Base-by-base conservation (phyloP, 208 protist species). In the Trypanosoma lewisi region DNA sequence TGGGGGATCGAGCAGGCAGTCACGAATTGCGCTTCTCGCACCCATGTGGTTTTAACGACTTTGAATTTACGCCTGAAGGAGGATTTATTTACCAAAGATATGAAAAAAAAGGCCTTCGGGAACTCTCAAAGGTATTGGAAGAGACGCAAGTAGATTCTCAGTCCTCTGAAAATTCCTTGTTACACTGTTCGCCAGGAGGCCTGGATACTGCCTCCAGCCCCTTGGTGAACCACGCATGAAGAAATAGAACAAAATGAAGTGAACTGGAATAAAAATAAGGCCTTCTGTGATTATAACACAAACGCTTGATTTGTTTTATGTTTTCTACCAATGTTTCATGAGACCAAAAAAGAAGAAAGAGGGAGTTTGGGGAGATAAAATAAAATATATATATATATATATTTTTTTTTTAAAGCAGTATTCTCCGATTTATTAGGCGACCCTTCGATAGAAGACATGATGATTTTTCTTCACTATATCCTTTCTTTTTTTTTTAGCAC, bases 21-120 rank as follows among this genome's bases (percentile, higher is more conserved):
- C 31, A 61, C 54, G 54, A 27, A 17, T 69, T 69, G 31, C 4
- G 45, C 12, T 69, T 62, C 55, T 62, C 63, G 16, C 63, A 69
- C 37, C 63, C 63, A 12, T 62, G 41, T 36, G 63, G 63, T 34
- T 55, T 69, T 21, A 69, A 69, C 34, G 63, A 69, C 28, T 69
- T 69, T 55, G 52, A 69, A 27, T 69, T 56, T 48, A 47, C 52
- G 19, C 52, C 12, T 14, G 21, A 62, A 37, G 63, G 62, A 14
- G 63, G 63, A 16, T 69, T 69, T 28, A 48, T 61, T 34, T 69
- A 69, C 23, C 28, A 56, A 42, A 52, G 44, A 11, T 44, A 63
- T 42, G 63, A 41, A 19, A 56, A 62, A 28, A 31, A 55, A 58
- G 42, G 51, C 36, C 14, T 60, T 21, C 23, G 51, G 33, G 51